Base-by-base conservation (phyloP, 2,329 filamentous ascomycete species). In the Penicillium sclerotiorum region DNA sequence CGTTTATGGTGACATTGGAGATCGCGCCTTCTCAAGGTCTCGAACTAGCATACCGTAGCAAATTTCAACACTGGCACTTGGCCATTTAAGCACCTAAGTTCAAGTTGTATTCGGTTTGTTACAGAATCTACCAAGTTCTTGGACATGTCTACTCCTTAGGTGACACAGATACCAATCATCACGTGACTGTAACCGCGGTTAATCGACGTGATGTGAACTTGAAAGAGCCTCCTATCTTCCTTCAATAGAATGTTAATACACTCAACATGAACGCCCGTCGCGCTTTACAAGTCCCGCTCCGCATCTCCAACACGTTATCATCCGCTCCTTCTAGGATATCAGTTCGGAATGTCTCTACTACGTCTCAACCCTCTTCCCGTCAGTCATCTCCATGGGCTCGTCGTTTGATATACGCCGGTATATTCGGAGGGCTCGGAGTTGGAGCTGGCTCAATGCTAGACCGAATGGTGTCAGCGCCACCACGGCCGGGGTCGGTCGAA, bases 371-470 rank as follows among this genome's bases (percentile, higher is more conserved):
- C 42, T 23, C 60, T 25, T 53, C 53, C 15, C 33, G 57, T 33
- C 50, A 51, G 50, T 48, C 55, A 22, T 65, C 60, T 42, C 63
- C 57, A 57, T 72, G 69, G 69, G 61, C 59, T 20, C 71, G 71
- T 33, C 66, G 68, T 33, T 45, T 69, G 20, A 37, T 70, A 15
- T 74, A 72, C 52, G 59, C 59, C 5, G 58, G 57, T 9, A 52
- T 71, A 5, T 74, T 74, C 52, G 66, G 65, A 11, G 45, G 49
- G 8, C 39, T 73, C 5, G 71, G 72, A 18, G 48, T 64, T n/a
- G 49, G 46, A 5, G 47, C 48, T 11, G 66, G 64, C 8, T 62
- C 62, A 53, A 52, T 43, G 45, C 49, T 65, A 38, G 60, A 63
- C 35, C 49, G 53, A 18, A 60, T 58, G 21, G 25, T 65, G 17